phyloP scores from a whole-genome alignment of 2,329 filamentous ascomycete genomes.

The Ceratocystis eucalypticola region DNA sequence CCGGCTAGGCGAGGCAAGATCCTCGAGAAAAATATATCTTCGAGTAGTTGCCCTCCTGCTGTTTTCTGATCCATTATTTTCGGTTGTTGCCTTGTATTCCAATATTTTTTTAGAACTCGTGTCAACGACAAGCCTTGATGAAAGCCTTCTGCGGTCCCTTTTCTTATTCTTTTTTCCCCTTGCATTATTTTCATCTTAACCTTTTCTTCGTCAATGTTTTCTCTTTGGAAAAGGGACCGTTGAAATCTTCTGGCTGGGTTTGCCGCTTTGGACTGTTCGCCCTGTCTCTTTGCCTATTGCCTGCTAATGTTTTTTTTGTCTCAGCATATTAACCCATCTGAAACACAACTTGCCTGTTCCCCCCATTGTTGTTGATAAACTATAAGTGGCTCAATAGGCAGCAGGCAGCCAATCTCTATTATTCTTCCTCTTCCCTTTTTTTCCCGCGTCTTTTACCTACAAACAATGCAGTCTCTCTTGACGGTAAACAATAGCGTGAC shows the following conservation, averaged over 20 bases:
- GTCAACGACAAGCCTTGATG: background rate
- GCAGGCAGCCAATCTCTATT: conserved; percentile 1
- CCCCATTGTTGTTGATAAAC: background rate
- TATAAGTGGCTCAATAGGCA: background rate
- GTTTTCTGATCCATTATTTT: background rate
- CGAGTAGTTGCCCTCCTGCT: background rate
- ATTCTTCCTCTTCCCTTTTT: background rate
- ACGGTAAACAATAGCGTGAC: conserved; percentile 50
- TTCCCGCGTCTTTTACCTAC: background rate
- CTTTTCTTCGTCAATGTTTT: background rate
- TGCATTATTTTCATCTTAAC: background rate
- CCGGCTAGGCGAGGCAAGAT: background rate
- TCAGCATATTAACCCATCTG: too few relatives aligned
- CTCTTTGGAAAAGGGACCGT: background rate
- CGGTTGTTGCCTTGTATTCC: background rate
- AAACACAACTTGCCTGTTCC: background rate
- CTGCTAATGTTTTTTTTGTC: too few relatives aligned
- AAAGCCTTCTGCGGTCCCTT: background rate
- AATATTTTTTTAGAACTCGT: background rate
- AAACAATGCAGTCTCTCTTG: conserved; percentile 44
- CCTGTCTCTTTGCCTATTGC: too few relatives aligned
- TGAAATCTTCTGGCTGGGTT: too few relatives aligned
- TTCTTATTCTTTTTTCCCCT: background rate
- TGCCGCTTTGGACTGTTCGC: too few relatives aligned
- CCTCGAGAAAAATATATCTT: background rate